phyloP scores from a whole-genome alignment of 495 filamentous ascomycete species.

The Xylaria venustula region DNA sequence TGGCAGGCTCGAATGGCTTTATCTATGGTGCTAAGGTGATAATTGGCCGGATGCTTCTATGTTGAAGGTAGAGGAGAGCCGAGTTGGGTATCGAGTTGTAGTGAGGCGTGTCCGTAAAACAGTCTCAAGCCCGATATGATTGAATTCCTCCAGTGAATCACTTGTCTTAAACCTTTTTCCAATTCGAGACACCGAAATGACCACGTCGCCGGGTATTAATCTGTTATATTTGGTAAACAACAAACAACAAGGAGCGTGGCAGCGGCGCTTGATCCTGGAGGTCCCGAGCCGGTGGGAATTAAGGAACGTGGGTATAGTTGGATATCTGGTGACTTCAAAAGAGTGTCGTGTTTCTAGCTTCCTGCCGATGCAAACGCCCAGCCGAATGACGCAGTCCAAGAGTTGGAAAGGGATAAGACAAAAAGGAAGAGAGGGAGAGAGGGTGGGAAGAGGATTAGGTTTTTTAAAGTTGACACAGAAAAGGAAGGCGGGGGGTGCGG shows the following conservation, averaged over 20 bases:
- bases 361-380: conserved; percentile 24
- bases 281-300: neutral
- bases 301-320: conserved; percentile 9
- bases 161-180: neutral
- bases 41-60: neutral
- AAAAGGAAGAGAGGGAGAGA: conserved; percentile 11
- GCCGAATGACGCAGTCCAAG: conserved; percentile 17
- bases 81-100: too few relatives aligned
- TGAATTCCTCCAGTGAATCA: neutral
- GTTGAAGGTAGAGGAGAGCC: neutral
- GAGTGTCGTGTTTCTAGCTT: conserved; percentile 20
- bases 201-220: neutral
- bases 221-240: conserved; percentile 2
- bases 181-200: neutral
- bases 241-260: neutral
- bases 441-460: conserved; percentile 11
- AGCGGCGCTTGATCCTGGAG: neutral
- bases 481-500: conserved; percentile 3
- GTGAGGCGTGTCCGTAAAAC: too few relatives aligned
- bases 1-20: neutral
- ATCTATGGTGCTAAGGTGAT: neutral
- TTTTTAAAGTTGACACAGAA: conserved; percentile 1
- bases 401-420: neutral
- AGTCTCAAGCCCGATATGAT: neutral
- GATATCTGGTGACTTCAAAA: conserved; percentile 10